Evolutionary conservation across 345 rosid genomes (phyloP), one percentile per base, ranked within the genome.

Genomic region (Gynandropsis gynandra): DNA sequence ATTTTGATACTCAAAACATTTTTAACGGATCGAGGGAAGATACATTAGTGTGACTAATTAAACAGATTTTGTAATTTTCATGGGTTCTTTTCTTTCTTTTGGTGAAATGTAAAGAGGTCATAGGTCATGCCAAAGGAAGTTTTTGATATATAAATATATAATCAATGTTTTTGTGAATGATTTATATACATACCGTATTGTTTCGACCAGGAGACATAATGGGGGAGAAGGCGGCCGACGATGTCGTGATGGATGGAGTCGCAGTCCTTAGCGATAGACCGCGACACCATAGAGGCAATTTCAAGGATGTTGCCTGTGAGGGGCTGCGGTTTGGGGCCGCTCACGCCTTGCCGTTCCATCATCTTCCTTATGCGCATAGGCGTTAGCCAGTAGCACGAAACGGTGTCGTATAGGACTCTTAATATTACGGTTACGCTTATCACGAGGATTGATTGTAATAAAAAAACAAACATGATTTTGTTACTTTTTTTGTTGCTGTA

Each of bases 271-370:
- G 95, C 66, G 65, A 85, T 69, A 0, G 98, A 72, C 10, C 71
- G 59, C 34, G 95, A 71, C 42, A 83, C 64, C 14, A 87, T 71
- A n/a, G 77, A 38, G 42, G 82, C 64, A 67, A 83, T 68, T 21
- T 87, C 90, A n/a, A 64, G 21, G 59, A 92, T 75, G 86, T 92
- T 87, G 15, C 97, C 97, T 17, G 78, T 74, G 8, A 92, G 70
- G 40, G 69, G 75, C 31, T 81, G 74, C 16, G 97, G 88, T 14
- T 65, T 66, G 5, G 98, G 98, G 33, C 98, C 98, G 69, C 72
- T 76, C 62, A 92, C 88, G 0, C 94, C 98, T 79, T 92, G 98
- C 69, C 64, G 72, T 51, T 65, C 81, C 97, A 92, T 85, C 1
- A 72, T 54, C 37, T 67, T 80, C 41, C 59, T 75, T 75, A 92